Conservation (phyloP, 1,139 yeast genomes). For the Geotrichum citri-aurantii region DNA sequence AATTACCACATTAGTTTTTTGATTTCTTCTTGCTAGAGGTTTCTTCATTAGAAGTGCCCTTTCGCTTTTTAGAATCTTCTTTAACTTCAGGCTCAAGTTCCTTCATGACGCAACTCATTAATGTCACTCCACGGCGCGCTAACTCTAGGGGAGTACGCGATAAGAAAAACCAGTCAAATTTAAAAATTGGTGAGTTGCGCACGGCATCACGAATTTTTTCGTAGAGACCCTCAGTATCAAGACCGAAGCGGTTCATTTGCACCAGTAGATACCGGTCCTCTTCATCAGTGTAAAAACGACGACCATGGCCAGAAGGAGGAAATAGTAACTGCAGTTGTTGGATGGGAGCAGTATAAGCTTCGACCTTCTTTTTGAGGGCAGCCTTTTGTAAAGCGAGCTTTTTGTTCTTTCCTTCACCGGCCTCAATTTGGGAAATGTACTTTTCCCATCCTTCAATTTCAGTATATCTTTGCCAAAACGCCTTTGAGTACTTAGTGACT, state of each 20-base stretch:
- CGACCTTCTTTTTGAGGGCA: constrained; percentile 59
- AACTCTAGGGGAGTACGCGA: constrained; percentile 83
- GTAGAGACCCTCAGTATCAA: constrained; percentile 61
- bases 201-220: constrained; percentile 78
- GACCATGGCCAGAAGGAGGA: constrained; percentile 80
- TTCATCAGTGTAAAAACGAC: constrained; percentile 71
- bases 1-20: not conserved
- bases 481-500: constrained; percentile 58
- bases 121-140: constrained; percentile 73
- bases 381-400: constrained; percentile 61
- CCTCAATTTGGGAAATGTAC: constrained; percentile 76
- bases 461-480: constrained; percentile 67
- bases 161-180: constrained; percentile 83
- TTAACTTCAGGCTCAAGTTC: constrained; percentile 53
- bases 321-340: constrained; percentile 71
- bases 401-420: constrained; percentile 75
- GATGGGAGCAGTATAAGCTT: constrained; percentile 59
- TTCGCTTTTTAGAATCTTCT: constrained; percentile 1
- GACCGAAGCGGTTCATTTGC: constrained; percentile 71
- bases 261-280: constrained; percentile 81
- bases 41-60: not conserved
- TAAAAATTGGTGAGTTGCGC: constrained; percentile 63
- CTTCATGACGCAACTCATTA: constrained; percentile 69
- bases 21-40: not conserved
- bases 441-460: constrained; percentile 83